Conservation (phyloP, 805 yeast species). For the Candida piceae region DNA sequence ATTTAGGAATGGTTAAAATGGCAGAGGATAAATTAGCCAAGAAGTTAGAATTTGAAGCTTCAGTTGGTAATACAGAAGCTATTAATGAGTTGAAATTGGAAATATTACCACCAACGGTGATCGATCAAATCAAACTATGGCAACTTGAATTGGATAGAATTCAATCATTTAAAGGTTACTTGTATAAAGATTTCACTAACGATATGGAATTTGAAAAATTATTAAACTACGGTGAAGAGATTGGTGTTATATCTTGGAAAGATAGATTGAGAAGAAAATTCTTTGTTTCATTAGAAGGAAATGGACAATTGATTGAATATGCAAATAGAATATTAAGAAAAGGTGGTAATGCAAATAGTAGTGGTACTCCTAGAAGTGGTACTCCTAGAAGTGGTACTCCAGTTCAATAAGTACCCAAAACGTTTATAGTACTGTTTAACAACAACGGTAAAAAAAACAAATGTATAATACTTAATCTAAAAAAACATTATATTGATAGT, state of each 20-base stretch:
- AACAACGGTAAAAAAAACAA: too few species aligned
- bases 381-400: slow-evolving; percentile 7
- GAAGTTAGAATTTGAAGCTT: slow-evolving; percentile 58
- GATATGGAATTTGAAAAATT: slow-evolving; percentile 71
- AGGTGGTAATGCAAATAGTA: slow-evolving; percentile 9
- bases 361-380: slow-evolving; percentile 5
- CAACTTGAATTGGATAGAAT: slow-evolving; percentile 93
- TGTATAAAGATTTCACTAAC: slow-evolving; percentile 80
- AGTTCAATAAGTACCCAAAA: not conserved
- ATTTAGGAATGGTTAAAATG: slow-evolving; percentile 76
- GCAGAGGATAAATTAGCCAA: slow-evolving; percentile 68
- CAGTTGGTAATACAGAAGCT: slow-evolving; percentile 34
- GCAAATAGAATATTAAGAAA: slow-evolving; percentile 58
- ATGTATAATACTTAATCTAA: too few species aligned
- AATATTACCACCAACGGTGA: slow-evolving; percentile 90
- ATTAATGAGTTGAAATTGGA: slow-evolving; percentile 47
- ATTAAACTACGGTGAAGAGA: slow-evolving; percentile 76
- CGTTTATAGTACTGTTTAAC: too few species aligned
- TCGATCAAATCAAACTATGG: slow-evolving; percentile 94
- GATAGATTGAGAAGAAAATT: slow-evolving; percentile 65
- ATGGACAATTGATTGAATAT: slow-evolving; percentile 84
- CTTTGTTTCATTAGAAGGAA: slow-evolving; percentile 85
- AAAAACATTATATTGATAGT: too few species aligned
- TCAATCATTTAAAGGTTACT: slow-evolving; percentile 76
- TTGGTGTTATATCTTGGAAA: slow-evolving; percentile 90